Evolutionary conservation across 2,329 filamentous ascomycete species (phyloP).

Genomic region (Zymoseptoria passerinii): DNA sequence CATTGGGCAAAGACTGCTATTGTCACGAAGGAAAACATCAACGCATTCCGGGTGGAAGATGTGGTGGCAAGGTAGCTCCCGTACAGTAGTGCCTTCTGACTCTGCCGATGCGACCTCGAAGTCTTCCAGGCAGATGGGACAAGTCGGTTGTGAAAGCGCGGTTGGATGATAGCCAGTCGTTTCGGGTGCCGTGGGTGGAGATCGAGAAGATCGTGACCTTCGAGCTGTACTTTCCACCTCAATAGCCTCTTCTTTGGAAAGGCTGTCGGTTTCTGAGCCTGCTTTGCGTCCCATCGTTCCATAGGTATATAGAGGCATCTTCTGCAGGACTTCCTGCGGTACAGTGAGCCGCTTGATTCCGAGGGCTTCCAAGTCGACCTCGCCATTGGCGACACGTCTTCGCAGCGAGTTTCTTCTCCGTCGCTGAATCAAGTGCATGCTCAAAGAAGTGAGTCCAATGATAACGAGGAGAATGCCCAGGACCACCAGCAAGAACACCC

Average conservation of each 20-base stretch:
- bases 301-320: conserved; percentile 74
- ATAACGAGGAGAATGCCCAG: conserved; percentile 62
- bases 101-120: conserved; percentile 44
- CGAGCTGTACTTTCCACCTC: background rate
- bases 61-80: conserved; percentile 81
- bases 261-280: conserved; percentile 6
- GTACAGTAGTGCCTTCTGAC: conserved; percentile 51
- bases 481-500: conserved; percentile 67
- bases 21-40: conserved; percentile 68
- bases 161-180: conserved; percentile 17
- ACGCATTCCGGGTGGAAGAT: conserved; percentile 92
- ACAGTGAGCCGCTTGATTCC: conserved; percentile 78
- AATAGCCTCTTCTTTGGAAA: background rate
- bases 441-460: conserved; percentile 56
- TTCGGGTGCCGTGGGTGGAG: conserved; percentile 4
- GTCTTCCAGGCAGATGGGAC: conserved; percentile 82
- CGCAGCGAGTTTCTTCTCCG: conserved; percentile 60
- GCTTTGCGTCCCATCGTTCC: conserved; percentile 15
- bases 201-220: background rate
- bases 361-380: conserved; percentile 77
- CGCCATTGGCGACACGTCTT: conserved; percentile 63
- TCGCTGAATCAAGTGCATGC: conserved; percentile 71
- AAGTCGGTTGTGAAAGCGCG: conserved; percentile 64
- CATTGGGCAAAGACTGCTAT: conserved; percentile 80
- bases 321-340: conserved; percentile 60